Evolutionary conservation across 257 asterid species (phyloP).

Genomic region (Eustoma russellianum): DNA sequence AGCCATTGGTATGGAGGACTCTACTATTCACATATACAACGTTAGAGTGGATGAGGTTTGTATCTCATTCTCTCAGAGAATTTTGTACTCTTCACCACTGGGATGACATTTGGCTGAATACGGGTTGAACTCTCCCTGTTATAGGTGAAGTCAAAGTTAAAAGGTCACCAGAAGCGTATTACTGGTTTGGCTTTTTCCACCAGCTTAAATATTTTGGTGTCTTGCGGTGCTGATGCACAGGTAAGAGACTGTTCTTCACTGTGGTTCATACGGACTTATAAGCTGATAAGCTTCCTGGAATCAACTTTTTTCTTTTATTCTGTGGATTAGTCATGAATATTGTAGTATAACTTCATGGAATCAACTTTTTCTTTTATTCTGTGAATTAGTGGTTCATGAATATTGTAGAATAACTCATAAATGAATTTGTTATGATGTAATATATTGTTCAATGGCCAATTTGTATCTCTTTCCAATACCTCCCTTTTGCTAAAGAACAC

Average conservation of each 20-base stretch:
- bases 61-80: neutral
- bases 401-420: no score
- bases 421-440: no score
- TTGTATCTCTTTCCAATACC: no score
- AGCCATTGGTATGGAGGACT: constrained; percentile 98
- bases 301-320: no score
- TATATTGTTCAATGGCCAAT: no score
- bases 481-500: no score
- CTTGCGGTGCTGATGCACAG: constrained; percentile 95
- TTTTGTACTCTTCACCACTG: neutral
- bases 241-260: constrained; percentile 33
- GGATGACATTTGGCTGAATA: neutral
- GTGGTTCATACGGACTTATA: no score
- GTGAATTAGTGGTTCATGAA: no score
- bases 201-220: constrained; percentile 72
- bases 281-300: no score
- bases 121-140: neutral
- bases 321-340: no score
- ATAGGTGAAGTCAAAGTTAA: constrained; percentile 76
- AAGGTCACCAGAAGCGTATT: constrained; percentile 86
- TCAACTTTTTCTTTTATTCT: no score
- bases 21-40: constrained; percentile 90
- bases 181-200: constrained; percentile 90
- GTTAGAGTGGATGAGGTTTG: constrained; percentile 91
- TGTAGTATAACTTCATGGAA: no score